phyloP scores from a whole-genome alignment of 805 yeast species.

The Saccharomycopsis microspora region DNA sequence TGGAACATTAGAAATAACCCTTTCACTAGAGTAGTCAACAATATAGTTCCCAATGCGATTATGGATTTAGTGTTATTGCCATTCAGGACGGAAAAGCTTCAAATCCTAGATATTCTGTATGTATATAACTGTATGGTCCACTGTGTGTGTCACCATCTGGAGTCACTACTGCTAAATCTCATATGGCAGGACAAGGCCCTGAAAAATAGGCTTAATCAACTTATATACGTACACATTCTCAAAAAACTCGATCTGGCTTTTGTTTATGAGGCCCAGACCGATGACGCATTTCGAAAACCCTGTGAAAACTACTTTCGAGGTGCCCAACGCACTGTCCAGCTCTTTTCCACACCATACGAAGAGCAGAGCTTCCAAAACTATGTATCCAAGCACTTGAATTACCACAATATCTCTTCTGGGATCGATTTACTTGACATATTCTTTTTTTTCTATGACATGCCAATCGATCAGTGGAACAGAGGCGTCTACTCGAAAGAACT shows the following conservation, averaged over 20 bases:
- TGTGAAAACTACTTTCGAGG: not conserved
- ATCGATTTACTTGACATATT: conserved; percentile 3
- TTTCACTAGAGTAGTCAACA: not conserved
- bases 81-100: not conserved
- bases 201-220: conserved; percentile 1
- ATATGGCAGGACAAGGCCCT: conserved; percentile 12
- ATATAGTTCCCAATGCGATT: conserved; percentile 8
- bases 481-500: conserved; percentile 1
- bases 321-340: not conserved
- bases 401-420: not conserved
- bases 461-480: not conserved
- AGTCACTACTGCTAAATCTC: not conserved
- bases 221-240: conserved; percentile 8
- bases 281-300: not conserved
- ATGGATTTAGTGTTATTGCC: conserved; percentile 1
- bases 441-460: conserved; percentile 7
- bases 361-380: not conserved
- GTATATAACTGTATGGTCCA: conserved; percentile 12
- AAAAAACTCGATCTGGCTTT: conserved; percentile 6
- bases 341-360: not conserved
- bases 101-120: conserved; percentile 1
- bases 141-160: conserved; percentile 6
- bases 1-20: conserved; percentile 9
- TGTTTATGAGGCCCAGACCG: not conserved
- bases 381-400: not conserved